Conservation (phyloP, 345 rosid genomes). For the Excoecaria agallocha region DNA sequence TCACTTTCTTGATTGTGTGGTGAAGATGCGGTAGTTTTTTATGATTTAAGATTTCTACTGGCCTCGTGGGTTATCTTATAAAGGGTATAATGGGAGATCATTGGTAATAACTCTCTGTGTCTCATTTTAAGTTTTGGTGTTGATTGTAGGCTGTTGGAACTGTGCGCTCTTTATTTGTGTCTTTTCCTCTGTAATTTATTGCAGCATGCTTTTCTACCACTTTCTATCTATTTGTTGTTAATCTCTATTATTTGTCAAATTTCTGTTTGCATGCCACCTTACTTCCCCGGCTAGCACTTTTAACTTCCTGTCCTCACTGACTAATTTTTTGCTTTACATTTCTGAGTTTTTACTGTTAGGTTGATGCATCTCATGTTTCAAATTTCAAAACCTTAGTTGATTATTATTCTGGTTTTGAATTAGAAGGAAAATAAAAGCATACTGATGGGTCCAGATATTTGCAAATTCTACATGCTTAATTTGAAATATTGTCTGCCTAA, state of each 20-base stretch:
- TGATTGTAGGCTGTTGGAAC: not conserved
- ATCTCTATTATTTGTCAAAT: no score
- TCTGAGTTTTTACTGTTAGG: not conserved
- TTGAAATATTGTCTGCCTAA: not conserved
- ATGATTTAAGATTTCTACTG: not conserved
- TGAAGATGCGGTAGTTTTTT: not conserved
- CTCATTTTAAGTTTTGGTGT: not conserved
- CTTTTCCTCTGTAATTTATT: not conserved
- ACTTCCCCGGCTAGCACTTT: no score
- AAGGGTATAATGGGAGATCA: not conserved
- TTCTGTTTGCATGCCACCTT: no score
- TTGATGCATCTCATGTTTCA: not conserved
- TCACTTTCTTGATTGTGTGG: not conserved
- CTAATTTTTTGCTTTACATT: not conserved
- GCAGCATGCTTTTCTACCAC: not conserved
- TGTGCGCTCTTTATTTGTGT: not conserved
- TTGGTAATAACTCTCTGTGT: not conserved
- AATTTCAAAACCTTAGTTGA: not conserved
- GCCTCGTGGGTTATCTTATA: not conserved
- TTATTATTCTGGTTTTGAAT: not conserved
- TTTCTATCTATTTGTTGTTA: not conserved
- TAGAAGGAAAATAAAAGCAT: not conserved
- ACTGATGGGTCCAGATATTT: not conserved
- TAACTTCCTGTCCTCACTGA: no score
- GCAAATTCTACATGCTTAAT: not conserved